Evolutionary conservation across 73 alveolate genomes (phyloP).

Genomic region (Uronychia setigera): DNA sequence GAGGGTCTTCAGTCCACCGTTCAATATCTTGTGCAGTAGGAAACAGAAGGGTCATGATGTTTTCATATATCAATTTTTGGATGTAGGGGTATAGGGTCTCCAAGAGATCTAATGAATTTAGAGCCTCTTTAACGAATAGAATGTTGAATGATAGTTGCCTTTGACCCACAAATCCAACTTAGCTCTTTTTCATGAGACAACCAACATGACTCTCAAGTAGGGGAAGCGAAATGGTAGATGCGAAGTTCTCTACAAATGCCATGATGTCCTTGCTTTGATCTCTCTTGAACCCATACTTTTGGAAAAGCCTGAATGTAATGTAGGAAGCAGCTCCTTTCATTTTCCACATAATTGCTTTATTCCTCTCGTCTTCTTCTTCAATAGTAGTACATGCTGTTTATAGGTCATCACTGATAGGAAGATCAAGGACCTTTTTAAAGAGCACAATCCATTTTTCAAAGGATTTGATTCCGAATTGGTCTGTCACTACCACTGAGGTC

Average conservation of each 20-base stretch:
- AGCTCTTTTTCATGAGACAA: neutral
- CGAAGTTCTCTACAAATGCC: slow-evolving; percentile 47
- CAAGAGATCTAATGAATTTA: neutral
- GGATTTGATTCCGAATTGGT: neutral
- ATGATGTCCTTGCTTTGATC: slow-evolving; percentile 35
- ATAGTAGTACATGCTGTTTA: neutral
- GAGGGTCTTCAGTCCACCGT: slow-evolving; percentile 67
- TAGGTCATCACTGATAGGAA: neutral
- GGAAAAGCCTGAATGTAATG: slow-evolving; percentile 49
- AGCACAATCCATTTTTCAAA: neutral
- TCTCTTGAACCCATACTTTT: slow-evolving; percentile 49
- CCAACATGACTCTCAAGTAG: slow-evolving; percentile 26
- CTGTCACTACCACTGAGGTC: neutral
- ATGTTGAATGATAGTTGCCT: neutral
- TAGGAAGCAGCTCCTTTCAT: slow-evolving; percentile 56
- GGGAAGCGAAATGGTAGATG: slow-evolving; percentile 32
- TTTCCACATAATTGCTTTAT: slow-evolving; percentile 57
- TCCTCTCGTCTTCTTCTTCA: slow-evolving; percentile 58
- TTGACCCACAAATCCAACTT: neutral
- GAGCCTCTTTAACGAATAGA: neutral
- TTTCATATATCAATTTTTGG: slow-evolving; percentile 63
- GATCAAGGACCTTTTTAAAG: neutral
- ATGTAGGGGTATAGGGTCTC: slow-evolving; percentile 52
- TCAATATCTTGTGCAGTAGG: slow-evolving; percentile 53
- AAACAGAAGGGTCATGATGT: slow-evolving; percentile 58